Percentiles rank a stretch among this genome's conserved stretches.
Conservation (phyloP, 148 eudicot genomes). For the Amaranthus cruentus region DNA sequence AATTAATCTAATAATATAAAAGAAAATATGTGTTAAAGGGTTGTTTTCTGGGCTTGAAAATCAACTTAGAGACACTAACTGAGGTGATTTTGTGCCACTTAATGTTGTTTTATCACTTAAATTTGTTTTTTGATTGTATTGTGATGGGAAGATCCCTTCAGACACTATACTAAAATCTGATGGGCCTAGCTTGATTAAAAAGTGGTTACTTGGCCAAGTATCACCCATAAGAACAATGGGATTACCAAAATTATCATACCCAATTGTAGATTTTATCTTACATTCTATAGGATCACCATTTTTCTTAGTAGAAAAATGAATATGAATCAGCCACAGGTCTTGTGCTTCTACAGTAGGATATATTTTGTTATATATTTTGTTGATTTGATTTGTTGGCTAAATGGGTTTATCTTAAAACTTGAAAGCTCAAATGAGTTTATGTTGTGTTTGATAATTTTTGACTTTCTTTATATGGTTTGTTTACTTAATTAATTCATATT, state of each 20-base stretch:
- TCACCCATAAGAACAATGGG: conserved; percentile 39
- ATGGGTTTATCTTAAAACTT: too few species aligned
- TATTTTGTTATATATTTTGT: too few species aligned
- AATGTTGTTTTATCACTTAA: conserved; percentile 36
- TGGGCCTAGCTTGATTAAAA: conserved; percentile 29
- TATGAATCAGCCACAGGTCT: conserved; percentile 20
- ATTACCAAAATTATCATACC: conserved; percentile 29
- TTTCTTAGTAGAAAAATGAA: conserved; percentile 27
- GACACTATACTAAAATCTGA: conserved; percentile 9
- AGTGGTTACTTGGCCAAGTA: conserved; percentile 41
- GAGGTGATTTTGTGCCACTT: conserved; percentile 24
- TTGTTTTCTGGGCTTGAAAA: conserved; percentile 31
- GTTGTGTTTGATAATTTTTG: too few species aligned
- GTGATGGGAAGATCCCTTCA: conserved; percentile 16
- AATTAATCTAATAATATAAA: too few species aligned
- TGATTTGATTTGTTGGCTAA: too few species aligned
- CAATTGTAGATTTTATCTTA: conserved; percentile 34
- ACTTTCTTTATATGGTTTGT: too few species aligned
- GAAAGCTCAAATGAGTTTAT: too few species aligned
- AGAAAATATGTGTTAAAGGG: not conserved
- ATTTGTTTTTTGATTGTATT: conserved; percentile 34
- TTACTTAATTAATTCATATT: too few species aligned
- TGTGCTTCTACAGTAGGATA: too few species aligned
- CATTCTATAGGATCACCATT: conserved; percentile 38
- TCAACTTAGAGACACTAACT: not conserved